Percentiles rank a stretch among this genome's conserved stretches.
Evolutionary conservation across 1,284 basidiomycete species (phyloP).

Genomic region (Ceratobasidium sp.): DNA sequence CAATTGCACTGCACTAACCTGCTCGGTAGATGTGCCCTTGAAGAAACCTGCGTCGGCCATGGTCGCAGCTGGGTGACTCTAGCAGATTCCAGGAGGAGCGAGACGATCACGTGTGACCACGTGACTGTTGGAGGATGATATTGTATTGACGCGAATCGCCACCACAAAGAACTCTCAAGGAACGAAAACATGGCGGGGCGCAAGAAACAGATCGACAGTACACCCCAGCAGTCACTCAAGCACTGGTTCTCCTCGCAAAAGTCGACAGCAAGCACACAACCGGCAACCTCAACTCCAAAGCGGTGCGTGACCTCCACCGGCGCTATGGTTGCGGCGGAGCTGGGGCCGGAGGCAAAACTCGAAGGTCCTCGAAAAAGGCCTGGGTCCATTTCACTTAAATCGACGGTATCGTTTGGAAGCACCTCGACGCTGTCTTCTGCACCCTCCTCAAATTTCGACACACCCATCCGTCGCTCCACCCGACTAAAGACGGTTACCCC

Average conservation of each 20-base stretch:
- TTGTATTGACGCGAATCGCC: background rate
- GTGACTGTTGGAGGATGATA: slow-evolving; percentile 17
- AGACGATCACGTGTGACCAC: slow-evolving; percentile 1
- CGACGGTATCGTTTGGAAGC: slow-evolving; percentile 26
- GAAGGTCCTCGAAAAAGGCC: slow-evolving; percentile 17
- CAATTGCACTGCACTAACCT: slow-evolving; percentile 21
- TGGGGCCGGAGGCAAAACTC: slow-evolving; percentile 13
- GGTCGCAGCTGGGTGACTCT: background rate
- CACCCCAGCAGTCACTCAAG: slow-evolving; percentile 10
- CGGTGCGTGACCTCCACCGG: background rate
- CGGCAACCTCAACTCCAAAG: background rate
- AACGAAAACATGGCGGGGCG: slow-evolving; percentile 27
- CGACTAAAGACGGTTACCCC: slow-evolving; percentile 3
- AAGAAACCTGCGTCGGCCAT: slow-evolving; percentile 73
- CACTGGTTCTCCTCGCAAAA: slow-evolving; percentile 18
- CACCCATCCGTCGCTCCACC: slow-evolving; percentile 6
- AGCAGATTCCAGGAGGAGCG: background rate
- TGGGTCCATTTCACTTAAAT: background rate
- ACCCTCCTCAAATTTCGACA: background rate
- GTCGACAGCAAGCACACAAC: background rate
- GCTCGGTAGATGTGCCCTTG: slow-evolving; percentile 67
- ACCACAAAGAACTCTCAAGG: background rate
- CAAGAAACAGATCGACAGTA: slow-evolving; percentile 20
- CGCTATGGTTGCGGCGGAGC: background rate
- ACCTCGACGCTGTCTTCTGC: slow-evolving; percentile 7